These are phyloP conservation scores for Acer negundo DNA, from an alignment of 345 rosid species.

Conservation along the genomic window DNA sequence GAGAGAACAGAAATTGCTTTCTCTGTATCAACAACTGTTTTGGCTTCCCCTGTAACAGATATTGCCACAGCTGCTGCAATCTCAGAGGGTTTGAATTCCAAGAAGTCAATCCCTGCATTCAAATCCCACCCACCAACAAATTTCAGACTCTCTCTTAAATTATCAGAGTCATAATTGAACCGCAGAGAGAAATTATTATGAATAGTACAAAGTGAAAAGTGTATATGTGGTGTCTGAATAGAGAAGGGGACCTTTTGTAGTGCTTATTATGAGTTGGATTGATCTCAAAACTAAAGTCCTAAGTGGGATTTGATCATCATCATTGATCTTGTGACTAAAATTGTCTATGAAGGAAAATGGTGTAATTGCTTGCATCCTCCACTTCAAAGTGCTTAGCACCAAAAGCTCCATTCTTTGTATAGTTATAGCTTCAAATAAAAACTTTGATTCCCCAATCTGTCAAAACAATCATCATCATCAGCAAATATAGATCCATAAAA, in stretches of 20 bases:
- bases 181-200: conserved; percentile 21
- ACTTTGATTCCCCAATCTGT: conserved; percentile 59
- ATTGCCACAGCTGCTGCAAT: conserved; percentile 83
- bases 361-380: conserved; percentile 82
- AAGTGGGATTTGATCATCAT: conserved; percentile 34
- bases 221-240: background rate
- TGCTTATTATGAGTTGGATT: conserved; percentile 46
- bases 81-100: conserved; percentile 79
- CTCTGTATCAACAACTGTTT: conserved; percentile 45
- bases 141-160: conserved; percentile 25
- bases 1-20: conserved; percentile 49
- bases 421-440: conserved; percentile 65
- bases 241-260: conserved; percentile 44
- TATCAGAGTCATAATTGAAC: conserved; percentile 11
- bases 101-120: conserved; percentile 65
- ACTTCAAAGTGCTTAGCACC: conserved; percentile 59
- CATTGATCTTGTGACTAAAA: conserved; percentile 57
- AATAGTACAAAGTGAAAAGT: conserved; percentile 8
- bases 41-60: conserved; percentile 44
- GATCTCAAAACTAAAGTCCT: conserved; percentile 42
- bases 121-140: conserved; percentile 47
- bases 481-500: background rate
- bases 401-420: conserved; percentile 78
- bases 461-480: background rate
- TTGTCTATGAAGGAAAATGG: conserved; percentile 66